Evolutionary conservation across 73 alveolate genomes (phyloP).

Genomic region (Diophrys sp.): DNA sequence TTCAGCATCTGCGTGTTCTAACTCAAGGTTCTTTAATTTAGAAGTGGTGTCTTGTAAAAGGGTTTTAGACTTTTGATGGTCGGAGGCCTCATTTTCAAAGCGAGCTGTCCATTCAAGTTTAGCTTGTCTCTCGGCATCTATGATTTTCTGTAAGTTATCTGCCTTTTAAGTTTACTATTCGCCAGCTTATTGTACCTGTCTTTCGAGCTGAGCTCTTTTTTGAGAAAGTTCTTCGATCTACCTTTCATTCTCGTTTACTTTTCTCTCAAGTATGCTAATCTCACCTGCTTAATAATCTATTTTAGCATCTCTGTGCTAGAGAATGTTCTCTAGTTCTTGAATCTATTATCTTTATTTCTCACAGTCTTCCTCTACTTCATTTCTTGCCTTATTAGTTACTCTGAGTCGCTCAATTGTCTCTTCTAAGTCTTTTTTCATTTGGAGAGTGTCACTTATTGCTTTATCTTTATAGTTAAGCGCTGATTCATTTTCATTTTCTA

Average conservation of each 20-base stretch:
- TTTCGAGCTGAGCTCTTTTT: constrained; percentile 10
- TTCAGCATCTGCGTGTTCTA: constrained; percentile 10
- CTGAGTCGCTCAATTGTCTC: constrained; percentile 45
- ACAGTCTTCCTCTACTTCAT: constrained; percentile 38
- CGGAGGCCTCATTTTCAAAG: constrained; percentile 43
- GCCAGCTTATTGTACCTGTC: constrained; percentile 14
- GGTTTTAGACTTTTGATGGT: constrained; percentile 13
- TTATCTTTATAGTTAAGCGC: not conserved
- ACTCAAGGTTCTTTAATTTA: constrained; percentile 6
- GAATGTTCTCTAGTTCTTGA: not conserved
- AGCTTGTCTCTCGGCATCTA: constrained; percentile 19
- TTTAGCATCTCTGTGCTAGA: constrained; percentile 7
- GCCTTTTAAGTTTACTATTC: constrained; percentile 24
- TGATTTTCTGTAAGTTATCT: constrained; percentile 16
- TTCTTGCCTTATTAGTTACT: constrained; percentile 50
- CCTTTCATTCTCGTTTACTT: constrained; percentile 8
- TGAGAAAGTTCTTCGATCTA: not conserved
- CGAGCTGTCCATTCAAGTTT: constrained; percentile 30
- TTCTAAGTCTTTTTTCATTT: constrained; percentile 30
- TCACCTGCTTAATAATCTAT: not conserved
- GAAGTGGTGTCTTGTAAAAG: constrained; percentile 10
- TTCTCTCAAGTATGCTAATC: constrained; percentile 11
- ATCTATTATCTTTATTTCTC: constrained; percentile 12
- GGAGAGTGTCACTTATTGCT: not conserved
- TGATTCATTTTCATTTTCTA: not conserved